Evolutionary conservation across 1,139 yeast genomes (phyloP), one percentile per base, ranked within the genome.

Genomic region (Geotrichum armillariae): DNA sequence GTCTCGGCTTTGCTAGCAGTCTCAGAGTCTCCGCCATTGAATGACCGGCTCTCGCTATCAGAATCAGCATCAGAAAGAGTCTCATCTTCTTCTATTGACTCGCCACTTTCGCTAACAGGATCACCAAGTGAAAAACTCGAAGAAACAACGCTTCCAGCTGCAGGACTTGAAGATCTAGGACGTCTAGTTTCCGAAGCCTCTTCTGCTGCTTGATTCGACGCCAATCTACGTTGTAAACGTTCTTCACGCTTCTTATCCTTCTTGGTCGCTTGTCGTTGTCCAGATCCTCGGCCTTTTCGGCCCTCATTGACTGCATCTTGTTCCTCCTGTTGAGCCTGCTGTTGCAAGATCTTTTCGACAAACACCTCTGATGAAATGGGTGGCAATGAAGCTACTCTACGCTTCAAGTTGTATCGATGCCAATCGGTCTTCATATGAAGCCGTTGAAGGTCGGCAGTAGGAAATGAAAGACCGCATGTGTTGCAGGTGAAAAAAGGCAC

Each of bases 351-450:
- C 65, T 88, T 86, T 62, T 86, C 93, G 1, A 93, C 90, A 72
- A 88, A 89, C 8, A 83, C 74, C 53, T 87, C 90, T 1, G 96
- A 84, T 18, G 83, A 72, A 44, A 93, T 84, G 2, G 96, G 83
- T 1, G 91, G 84, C 57, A 93, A 72, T 43, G 80, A 79, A 2
- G 96, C 96, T 35, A 93, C 96, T 62, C 96, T 77, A 68, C 99
- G 78, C 69, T 93, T 93, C 65, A 93, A 76, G 64, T 93, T 91
- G 67, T 88, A 93, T 58, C 95, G 77, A 64, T 90, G 97, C 97
- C 97, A 91, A 56, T 91, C 97, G 1, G 96, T 83, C 66, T 88
- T 89, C 98, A 93, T 93, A 64, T 93, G 99, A 51, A 77, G 75
- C 60, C 98, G 76, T 71, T 93, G 99, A 56, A 81, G 76, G 52